Conservation (phyloP, 2,329 filamentous ascomycete species). For the Mycocentrospora acerina region DNA sequence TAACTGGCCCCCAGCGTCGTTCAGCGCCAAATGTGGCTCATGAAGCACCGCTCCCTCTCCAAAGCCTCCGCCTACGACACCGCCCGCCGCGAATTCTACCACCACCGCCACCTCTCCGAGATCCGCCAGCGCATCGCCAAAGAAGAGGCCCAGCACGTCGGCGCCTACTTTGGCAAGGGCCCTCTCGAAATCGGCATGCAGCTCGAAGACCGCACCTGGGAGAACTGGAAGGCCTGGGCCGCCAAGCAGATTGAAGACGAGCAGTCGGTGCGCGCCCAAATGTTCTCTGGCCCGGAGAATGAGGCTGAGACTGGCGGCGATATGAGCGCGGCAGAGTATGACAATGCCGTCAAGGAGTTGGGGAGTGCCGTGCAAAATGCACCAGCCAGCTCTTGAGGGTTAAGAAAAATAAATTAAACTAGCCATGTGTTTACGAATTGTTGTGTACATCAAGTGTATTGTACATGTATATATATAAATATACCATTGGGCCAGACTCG, state of each 20-base stretch:
- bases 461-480: too few relatives aligned
- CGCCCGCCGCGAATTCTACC: constrained; percentile 88
- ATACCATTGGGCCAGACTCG: too few relatives aligned
- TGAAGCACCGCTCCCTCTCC: constrained; percentile 57
- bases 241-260: constrained; percentile 52
- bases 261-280: constrained; percentile 49
- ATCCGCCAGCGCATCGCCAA: constrained; percentile 78
- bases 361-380: constrained; percentile 19
- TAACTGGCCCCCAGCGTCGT: constrained; percentile 66
- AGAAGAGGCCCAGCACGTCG: constrained; percentile 83
- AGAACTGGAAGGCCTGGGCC: constrained; percentile 85
- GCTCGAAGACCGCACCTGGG: constrained; percentile 77
- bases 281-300: constrained; percentile 38
- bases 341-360: constrained; percentile 40
- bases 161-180: constrained; percentile 83
- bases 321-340: constrained; percentile 25
- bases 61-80: constrained; percentile 77
- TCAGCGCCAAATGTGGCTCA: constrained; percentile 85
- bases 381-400: too few relatives aligned
- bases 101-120: constrained; percentile 77
- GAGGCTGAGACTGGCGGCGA: constrained; percentile 28
- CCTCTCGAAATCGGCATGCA: constrained; percentile 75
- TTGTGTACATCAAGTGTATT: too few relatives aligned
- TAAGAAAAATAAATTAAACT: too few relatives aligned
- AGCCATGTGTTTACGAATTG: too few relatives aligned